Evolutionary conservation across 2,329 filamentous ascomycete species (phyloP), one percentile per base, ranked within the genome.

Genomic region (Aspergillus ustus): DNA sequence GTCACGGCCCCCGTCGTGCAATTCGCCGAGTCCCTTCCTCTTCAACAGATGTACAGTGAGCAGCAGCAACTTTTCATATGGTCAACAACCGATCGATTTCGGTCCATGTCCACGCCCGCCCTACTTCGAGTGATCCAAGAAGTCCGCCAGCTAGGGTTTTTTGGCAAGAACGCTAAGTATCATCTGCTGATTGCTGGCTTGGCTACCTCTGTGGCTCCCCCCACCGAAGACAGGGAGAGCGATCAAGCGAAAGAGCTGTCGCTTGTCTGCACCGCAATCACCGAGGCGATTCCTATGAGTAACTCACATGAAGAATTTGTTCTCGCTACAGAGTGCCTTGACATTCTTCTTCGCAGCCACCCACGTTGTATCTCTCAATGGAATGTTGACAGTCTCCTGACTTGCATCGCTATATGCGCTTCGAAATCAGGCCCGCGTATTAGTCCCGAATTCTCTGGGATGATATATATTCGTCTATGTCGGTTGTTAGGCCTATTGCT

Each of bases 391-490:
- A 73, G 69, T 49, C 66, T 81, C 13, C 70, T 83, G 28, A 67
- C 74, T 5, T 70, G 75, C 4, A 72, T 82, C 50, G 70, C 75
- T 13, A 68, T 72, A 7, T 67, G 73, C 29, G 70, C 75, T 40
- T 79, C 78, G 7, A 72, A 72, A 15, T 66, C 66, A 5, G 75
- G 75, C 2, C 76, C 75, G 4, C 67, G 62, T 15, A 75, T 78
- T 62, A 64, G 67, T 34, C 62, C 69, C 4, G 64, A 72, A 37
- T 75, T 69, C 52, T 71, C 77, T 7, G 70, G 78, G 1, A 73
- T 77, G 1, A 77, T 88, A 50, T 88, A 81, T 73, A 77, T 79
- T 5, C 82, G 84, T 46, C 74, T 88, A 9, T 88, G 85, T 70
- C 76, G 81, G 40, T 76, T 87, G 9, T 75, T 84, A 59, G 82